Conservation (phyloP, 345 rosid genomes). For the Mallotus nudiflorus region DNA sequence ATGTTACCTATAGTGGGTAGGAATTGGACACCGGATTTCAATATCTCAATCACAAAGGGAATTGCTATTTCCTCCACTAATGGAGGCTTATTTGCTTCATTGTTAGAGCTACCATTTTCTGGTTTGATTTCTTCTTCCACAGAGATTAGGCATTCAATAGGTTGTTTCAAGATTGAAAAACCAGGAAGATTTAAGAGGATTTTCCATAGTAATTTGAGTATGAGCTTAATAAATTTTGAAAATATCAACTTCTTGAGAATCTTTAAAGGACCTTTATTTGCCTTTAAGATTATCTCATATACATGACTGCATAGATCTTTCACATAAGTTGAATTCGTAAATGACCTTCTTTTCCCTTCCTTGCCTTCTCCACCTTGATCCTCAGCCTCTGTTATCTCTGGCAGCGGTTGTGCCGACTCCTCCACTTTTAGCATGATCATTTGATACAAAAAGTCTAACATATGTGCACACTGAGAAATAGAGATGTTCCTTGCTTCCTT, state of each 20-base stretch:
- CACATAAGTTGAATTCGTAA: conserved; percentile 14
- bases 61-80: conserved; percentile 66
- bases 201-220: conserved; percentile 49
- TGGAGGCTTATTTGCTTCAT: conserved; percentile 42
- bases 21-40: conserved; percentile 48
- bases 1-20: conserved; percentile 42
- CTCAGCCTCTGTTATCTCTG: conserved; percentile 6
- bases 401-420: not conserved
- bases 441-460: conserved; percentile 21
- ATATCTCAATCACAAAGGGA: conserved; percentile 62
- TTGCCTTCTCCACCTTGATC: conserved; percentile 27
- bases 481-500: conserved; percentile 1
- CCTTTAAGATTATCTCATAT: conserved; percentile 29
- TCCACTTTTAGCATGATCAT: conserved; percentile 10
- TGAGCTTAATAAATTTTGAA: conserved; percentile 31
- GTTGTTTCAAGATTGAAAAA: conserved; percentile 19
- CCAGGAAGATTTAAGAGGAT: conserved; percentile 57
- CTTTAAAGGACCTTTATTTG: conserved; percentile 18
- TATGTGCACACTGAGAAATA: not conserved
- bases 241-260: conserved; percentile 22
- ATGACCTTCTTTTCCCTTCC: conserved; percentile 20
- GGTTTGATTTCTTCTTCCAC: conserved; percentile 21
- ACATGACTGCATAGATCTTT: conserved; percentile 24
- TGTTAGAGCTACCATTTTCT: conserved; percentile 12
- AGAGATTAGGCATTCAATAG: conserved; percentile 3